Conservation (phyloP, 768 basidiomycete species). For the Daedalea quercina region DNA sequence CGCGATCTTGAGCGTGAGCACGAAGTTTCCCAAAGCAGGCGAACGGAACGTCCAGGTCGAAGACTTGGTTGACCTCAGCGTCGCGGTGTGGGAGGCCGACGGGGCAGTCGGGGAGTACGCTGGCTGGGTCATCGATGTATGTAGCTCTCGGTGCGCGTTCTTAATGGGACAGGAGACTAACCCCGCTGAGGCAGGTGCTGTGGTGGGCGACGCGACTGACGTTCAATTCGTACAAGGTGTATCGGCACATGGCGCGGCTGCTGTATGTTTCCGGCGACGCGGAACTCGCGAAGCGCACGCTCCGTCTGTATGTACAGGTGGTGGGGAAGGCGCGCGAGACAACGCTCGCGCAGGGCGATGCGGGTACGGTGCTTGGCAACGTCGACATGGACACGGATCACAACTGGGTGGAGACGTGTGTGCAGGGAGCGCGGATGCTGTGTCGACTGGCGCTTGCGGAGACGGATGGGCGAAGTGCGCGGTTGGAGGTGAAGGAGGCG, state of each 20-base stretch:
- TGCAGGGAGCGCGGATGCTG: constrained; percentile 74
- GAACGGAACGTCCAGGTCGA: constrained; percentile 73
- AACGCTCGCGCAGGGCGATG: constrained; percentile 27
- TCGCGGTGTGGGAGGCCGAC: constrained; percentile 75
- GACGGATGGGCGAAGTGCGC: constrained; percentile 16
- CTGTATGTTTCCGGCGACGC: constrained; percentile 55
- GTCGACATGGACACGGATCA: constrained; percentile 56
- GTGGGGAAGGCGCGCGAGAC: constrained; percentile 80
- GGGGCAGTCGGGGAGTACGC: constrained; percentile 57
- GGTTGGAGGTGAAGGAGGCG: constrained; percentile 59
- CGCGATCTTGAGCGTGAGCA: constrained; percentile 57
- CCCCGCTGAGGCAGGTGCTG: constrained; percentile 45
- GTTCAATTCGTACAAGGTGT: constrained; percentile 83
- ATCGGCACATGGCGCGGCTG: constrained; percentile 79
- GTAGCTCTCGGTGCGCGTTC: constrained; percentile 22
- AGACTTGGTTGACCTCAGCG: constrained; percentile 75
- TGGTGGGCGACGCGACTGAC: constrained; percentile 95
- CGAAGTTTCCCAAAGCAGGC: constrained; percentile 77
- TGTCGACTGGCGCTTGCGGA: constrained; percentile 40
- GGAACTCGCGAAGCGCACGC: constrained; percentile 62
- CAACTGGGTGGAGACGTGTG: constrained; percentile 71
- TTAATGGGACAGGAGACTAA: not conserved
- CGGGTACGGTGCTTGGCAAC: constrained; percentile 7
- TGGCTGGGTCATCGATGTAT: constrained; percentile 78
- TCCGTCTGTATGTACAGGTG: constrained; percentile 78